Evolutionary conservation across 129 eudicot genomes (phyloP), one percentile per base, ranked within the genome.

Genomic region (Artemisia tridentata): DNA sequence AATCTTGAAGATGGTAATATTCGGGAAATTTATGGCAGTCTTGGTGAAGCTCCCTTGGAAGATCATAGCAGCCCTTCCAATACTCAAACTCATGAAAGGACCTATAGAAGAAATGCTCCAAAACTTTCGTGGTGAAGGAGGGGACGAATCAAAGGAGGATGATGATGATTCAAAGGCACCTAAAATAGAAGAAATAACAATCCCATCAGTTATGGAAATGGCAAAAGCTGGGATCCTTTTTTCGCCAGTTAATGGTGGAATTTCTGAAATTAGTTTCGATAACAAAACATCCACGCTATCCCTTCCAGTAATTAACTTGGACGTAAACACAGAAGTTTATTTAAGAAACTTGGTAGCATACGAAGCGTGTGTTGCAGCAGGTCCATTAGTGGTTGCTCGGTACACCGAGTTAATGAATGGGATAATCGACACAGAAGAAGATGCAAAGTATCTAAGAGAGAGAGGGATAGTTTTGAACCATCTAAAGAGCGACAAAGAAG

Each of bases 391-490:
- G 23, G 68, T 91, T 25, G 80, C 95, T 2, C 96, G 95, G 11
- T 91, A 85, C 79, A 88, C 86, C 0, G 97, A 91, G 67, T 51
- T 91, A 63, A 88, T 91, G 97, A 85, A 82, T 57, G 97, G 96
- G 53, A 85, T 91, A n/a, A 88, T 91, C 23, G 97, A 91, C 46
- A 88, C 90, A 0, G 85, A 78, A 34, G 88, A 75, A 59, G 97
- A 90, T 29, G 95, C 79, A 0, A 79, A 31, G 77, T 20, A 73
- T 34, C 75, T 90, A 1, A 78, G 89, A 11, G 81, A 81, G 62
- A 80, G 63, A 38, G 97, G 89, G 45, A 38, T 38, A 38, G 45
- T 38, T 1, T 7, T 38, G 10, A 38, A n/a, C n/a, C n/a, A n/a
- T n/a, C n/a, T n/a, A n/a, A n/a, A n/a, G n/a, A n/a, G n/a, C n/a